Base-by-base conservation (phyloP, 1,139 yeast genomes). In the Lodderomyces theae region DNA sequence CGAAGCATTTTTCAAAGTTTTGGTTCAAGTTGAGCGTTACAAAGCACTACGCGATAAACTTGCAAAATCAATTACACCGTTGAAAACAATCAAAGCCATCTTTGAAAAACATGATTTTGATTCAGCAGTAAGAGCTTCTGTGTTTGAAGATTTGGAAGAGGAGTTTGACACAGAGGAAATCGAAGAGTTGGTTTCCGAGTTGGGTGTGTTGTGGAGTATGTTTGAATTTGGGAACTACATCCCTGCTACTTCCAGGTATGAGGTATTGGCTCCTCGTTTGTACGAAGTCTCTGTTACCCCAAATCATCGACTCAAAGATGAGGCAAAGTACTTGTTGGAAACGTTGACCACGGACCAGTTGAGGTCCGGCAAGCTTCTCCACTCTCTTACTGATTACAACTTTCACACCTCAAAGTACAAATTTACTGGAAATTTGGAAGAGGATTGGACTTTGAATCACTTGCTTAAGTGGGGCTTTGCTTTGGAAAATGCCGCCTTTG, bases 201-300 rank as follows among this genome's bases (percentile, higher is more conserved):
- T 28, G 18, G 17, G 31, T 9, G 31, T 28, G n/a, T 13, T 15
- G 18, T 34, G 37, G 37, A 13, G 35, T 22, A 23, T 22, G 5
- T 18, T 34, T 23, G 28, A 22, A 22, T 31, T 19, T 23, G 25
- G 18, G 21, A 35, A 31, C 8, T 4, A 26, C 29, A 37, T 43
- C 17, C 39, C 44, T 7, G 21, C 32, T 17, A 25, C 42, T 6
- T 7, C 18, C 16, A 26, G 37, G 9, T 39, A 22, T 19, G 24
- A 34, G 18, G 31, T 31, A 12, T 16, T 42, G 21, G 43, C 45
- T 6, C 46, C 49, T 7, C 5, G 31, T 3, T 35, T 46, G 12
- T 42, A 28, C 12, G 29, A 33, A 5, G 16, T 40, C 12, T n/a
- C 38, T 4, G 24, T 29, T 7, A 38, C 34, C n/a, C 33, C 35